Conservation (phyloP, 306 rosid species). For the Acmispon strigosus region DNA sequence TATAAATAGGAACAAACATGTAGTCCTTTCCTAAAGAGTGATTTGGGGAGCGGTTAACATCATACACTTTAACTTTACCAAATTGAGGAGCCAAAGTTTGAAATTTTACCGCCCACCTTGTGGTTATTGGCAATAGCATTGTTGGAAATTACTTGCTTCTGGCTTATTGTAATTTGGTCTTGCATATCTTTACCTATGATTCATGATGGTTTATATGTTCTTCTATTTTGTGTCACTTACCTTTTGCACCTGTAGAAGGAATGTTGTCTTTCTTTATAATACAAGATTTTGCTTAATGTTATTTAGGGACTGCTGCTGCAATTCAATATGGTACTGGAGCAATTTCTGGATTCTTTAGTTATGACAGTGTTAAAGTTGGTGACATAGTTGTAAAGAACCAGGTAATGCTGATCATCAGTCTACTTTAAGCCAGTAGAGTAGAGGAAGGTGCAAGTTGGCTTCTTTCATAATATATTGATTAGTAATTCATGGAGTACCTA, state of each 20-base stretch:
- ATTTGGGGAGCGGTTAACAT: background rate
- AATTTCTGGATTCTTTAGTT: conserved; percentile 83
- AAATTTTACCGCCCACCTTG: background rate
- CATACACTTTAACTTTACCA: background rate
- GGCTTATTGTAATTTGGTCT: background rate
- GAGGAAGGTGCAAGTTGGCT: background rate
- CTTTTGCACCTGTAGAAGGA: background rate
- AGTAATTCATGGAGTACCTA: background rate
- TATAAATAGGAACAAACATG: background rate
- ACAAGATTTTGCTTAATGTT: background rate
- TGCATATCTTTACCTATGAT: background rate
- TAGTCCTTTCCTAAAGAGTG: background rate
- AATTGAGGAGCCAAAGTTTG: background rate
- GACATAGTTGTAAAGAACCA: conserved; percentile 60
- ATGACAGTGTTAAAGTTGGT: conserved; percentile 66
- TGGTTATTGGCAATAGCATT: background rate
- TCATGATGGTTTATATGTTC: background rate
- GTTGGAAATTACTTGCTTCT: background rate
- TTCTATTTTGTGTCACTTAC: background rate
- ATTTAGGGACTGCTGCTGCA: conserved; percentile 71
- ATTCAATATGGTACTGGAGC: conserved; percentile 86
- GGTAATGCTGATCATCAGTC: conserved; percentile 36
- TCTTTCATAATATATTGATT: background rate
- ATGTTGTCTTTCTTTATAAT: background rate
- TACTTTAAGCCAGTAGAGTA: background rate